Evolutionary conservation across 2,329 filamentous ascomycete species (phyloP).

Genomic region (Blastomyces gilchristii): DNA sequence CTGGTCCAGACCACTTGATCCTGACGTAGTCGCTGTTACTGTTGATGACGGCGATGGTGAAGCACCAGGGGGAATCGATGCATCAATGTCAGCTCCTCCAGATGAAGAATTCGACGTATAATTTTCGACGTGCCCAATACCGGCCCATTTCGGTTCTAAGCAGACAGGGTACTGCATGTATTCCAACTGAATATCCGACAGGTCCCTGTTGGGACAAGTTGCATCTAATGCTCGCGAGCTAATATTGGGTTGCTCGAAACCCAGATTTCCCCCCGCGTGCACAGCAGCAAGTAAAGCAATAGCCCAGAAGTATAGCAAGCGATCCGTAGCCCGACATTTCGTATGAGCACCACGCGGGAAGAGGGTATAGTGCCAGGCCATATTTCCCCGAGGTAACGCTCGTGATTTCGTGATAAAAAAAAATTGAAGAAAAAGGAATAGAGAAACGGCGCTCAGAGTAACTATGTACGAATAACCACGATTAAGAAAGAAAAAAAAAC

Average conservation of each 20-base stretch:
- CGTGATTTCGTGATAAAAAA: neutral
- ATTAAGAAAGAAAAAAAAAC: neutral
- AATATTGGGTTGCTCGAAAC: slow-evolving; percentile 8
- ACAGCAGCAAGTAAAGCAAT: slow-evolving; percentile 1
- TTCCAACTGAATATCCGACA: slow-evolving; percentile 16
- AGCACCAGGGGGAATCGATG: neutral
- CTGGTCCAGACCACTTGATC: slow-evolving; percentile 20
- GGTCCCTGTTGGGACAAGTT: slow-evolving; percentile 17
- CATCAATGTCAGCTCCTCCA: neutral
- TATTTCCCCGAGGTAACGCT: neutral
- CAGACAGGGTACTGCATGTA: slow-evolving; percentile 22
- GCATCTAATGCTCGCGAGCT: slow-evolving; percentile 13
- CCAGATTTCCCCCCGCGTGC: neutral
- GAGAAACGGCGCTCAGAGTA: slow-evolving; percentile 3
- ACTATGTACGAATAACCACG: neutral
- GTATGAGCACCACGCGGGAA: neutral
- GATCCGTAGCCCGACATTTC: neutral
- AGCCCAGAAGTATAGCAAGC: neutral
- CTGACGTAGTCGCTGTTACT: slow-evolving; percentile 1
- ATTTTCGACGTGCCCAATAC: slow-evolving; percentile 2
- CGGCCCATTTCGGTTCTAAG: slow-evolving; percentile 17
- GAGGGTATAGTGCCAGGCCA: neutral
- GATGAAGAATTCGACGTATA: slow-evolving; percentile 8
- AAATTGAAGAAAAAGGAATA: neutral
- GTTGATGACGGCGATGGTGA: neutral